Evolutionary conservation across 2,329 filamentous ascomycete genomes (phyloP), one percentile per base, ranked within the genome.

Genomic region (Diaporthe amygdali): DNA sequence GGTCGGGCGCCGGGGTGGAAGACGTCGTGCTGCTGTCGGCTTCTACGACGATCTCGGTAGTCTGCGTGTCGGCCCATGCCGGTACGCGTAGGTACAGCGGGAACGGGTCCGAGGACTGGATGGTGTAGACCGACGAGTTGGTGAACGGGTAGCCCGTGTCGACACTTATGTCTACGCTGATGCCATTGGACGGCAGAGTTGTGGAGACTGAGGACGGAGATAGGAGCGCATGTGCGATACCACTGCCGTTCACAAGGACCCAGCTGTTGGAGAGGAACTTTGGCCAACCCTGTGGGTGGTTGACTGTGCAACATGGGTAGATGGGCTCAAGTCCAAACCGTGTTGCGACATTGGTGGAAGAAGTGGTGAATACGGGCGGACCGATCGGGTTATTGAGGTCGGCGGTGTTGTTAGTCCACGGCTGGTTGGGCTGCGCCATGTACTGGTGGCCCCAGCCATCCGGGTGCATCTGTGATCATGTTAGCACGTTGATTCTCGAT

Each of bases 271-370:
- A 81, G 1, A 85, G 76, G 69, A 86, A 88, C 71, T 89, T 88
- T 0, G 87, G 86, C 73, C 83, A 86, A 10, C 85, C 87, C 75
- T 88, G 86, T 0, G 84, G 84, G 75, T 87, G 84, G 73, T 89
- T 88, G 71, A 89, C 87, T 1, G 86, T 87, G 75, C 87, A 89
- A 77, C 87, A 89, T 3, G 83, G 82, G 61, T 82, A 87, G 41
- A 86, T 82, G 1, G 84, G 84, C 70, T 87, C 85, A 1, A 87
- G 77, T 2, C 85, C 86, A 74, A 84, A 88, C 0, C 82, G 84
- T 30, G 84, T 80, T 2, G 82, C 83, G 37, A 77, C 76, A 7
- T 78, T 80, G 6, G 76, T 78, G 61, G 84, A 83, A 30, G 85
- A 83, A 68, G 88, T 87, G 68, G 79, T 88, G 76, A 87, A 89